Evolutionary conservation across 495 filamentous ascomycete species (phyloP).

Genomic region (Aspergillus bridgeri): DNA sequence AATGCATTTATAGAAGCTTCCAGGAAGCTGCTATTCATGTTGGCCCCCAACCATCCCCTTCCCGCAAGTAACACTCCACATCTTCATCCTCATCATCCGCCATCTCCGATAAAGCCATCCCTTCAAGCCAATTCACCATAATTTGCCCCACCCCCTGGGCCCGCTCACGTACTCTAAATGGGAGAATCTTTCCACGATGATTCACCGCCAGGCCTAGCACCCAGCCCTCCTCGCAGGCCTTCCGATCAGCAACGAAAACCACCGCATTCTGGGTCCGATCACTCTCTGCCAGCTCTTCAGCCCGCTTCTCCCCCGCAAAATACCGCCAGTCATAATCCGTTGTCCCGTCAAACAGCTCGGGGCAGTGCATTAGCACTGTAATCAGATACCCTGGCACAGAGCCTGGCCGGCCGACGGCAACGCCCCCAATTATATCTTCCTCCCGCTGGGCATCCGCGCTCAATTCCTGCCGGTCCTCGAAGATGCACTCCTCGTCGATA

Average conservation of each 20-base stretch:
- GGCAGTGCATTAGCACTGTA: neutral
- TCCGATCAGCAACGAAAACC: constrained; percentile 1
- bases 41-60: constrained; percentile 7
- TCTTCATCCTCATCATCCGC: neutral
- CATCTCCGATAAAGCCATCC: neutral
- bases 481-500: neutral
- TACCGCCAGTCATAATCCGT: neutral
- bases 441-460: neutral
- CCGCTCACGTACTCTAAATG: neutral
- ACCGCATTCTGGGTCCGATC: neutral
- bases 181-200: neutral
- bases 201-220: neutral
- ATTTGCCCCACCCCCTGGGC: neutral
- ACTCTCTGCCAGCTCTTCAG: neutral
- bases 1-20: too few relatives aligned
- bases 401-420: neutral
- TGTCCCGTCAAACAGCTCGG: neutral
- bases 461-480: neutral
- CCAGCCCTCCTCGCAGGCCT: constrained; percentile 5
- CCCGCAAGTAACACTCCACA: constrained; percentile 4
- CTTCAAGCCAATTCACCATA: neutral
- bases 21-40: neutral
- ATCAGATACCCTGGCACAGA: constrained; percentile 1
- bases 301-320: neutral
- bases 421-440: neutral